A percentile compares a stretch with the other conserved stretches of the same genome.
Conservation (phyloP, 768 basidiomycete genomes). For the Russula vinacea region DNA sequence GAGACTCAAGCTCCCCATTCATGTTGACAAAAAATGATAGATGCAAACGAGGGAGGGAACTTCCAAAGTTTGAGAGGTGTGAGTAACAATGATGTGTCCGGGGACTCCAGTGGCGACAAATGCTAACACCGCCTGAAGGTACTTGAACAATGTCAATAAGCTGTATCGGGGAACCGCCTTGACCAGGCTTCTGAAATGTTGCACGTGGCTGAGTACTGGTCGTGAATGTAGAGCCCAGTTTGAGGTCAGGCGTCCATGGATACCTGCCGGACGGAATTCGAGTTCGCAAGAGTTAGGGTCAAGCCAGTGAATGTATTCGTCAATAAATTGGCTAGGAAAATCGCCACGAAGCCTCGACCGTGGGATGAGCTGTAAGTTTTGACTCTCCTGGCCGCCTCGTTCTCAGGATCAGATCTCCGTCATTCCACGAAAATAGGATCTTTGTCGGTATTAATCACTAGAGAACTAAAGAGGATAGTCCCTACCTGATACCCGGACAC, state of each 20-base stretch:
- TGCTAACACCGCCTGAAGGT: constrained; percentile 7
- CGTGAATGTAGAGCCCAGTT: constrained; percentile 33
- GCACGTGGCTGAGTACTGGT: background rate
- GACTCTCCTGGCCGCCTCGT: background rate
- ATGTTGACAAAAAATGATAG: constrained; percentile 43
- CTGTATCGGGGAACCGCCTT: background rate
- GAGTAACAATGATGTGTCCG: background rate
- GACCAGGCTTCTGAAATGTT: background rate
- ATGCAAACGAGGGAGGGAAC: constrained; percentile 42
- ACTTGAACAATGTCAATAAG: constrained; percentile 13
- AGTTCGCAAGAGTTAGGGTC: constrained; percentile 30
- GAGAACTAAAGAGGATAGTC: background rate
- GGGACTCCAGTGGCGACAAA: constrained; percentile 2
- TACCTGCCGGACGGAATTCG: constrained; percentile 38
- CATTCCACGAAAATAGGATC: constrained; percentile 2
- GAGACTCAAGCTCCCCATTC: constrained; percentile 38
- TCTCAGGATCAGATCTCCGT: constrained; percentile 2
- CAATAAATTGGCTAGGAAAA: constrained; percentile 36
- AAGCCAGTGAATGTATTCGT: constrained; percentile 40
- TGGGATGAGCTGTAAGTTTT: constrained; percentile 37
- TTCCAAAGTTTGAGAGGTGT: background rate
- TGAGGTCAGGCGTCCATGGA: constrained; percentile 33
- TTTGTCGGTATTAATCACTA: background rate
- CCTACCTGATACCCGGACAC: constrained; percentile 16
- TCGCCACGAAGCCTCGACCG: constrained; percentile 33